Evolutionary conservation across 106 monocot genomes (phyloP).

Genomic region (Ottelia alismoides): DNA sequence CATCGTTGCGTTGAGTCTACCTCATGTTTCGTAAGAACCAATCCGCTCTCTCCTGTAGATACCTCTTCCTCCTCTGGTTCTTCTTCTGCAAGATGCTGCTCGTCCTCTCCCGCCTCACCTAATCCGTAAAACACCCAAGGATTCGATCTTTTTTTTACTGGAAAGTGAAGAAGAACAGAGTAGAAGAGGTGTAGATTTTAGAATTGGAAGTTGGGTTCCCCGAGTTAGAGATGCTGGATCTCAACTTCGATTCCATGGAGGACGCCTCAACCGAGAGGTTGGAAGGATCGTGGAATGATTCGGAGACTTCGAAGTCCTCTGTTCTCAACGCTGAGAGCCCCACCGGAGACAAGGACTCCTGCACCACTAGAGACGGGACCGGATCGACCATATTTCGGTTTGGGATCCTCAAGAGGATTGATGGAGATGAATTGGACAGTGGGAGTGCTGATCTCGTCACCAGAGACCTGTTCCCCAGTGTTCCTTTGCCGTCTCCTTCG

Average conservation of each 20-base stretch:
- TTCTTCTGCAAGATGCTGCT: slow-evolving; percentile 7
- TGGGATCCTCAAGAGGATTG: slow-evolving; percentile 38
- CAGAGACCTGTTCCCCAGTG: slow-evolving; percentile 26
- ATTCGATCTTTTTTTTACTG: background rate
- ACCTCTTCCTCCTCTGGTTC: slow-evolving; percentile 14
- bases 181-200: background rate
- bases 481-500: background rate
- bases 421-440: slow-evolving; percentile 1
- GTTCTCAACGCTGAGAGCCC: slow-evolving; percentile 46
- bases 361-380: slow-evolving; percentile 5
- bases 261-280: slow-evolving; percentile 2
- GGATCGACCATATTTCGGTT: slow-evolving; percentile 22
- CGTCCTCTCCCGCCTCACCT: too few species aligned
- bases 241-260: slow-evolving; percentile 23
- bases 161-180: background rate
- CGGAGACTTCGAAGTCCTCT: slow-evolving; percentile 70
- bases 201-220: background rate
- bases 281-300: slow-evolving; percentile 19
- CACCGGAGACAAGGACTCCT: slow-evolving; percentile 45
- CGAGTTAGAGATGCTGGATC: slow-evolving; percentile 46
- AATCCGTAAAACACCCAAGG: background rate
- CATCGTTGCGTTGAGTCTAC: background rate
- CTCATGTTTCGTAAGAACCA: slow-evolving; percentile 19
- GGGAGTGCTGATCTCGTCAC: slow-evolving; percentile 8
- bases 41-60: slow-evolving; percentile 12